Conservation (phyloP, 2,329 filamentous ascomycete genomes). For the Cyphellophora europaea region DNA sequence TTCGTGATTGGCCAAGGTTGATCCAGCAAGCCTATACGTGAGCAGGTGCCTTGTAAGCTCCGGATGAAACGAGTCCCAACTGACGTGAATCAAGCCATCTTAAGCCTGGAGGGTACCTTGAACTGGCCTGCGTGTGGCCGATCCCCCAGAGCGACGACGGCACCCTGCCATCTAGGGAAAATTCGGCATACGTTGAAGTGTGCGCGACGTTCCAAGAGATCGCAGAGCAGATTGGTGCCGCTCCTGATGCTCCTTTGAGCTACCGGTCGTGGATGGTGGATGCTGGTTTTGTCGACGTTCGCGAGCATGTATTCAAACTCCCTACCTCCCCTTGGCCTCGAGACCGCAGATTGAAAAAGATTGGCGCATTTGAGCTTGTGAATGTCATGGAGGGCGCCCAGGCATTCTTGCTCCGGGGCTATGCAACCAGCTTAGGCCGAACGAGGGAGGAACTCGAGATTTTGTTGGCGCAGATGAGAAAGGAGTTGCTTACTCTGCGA, state of each 20-base stretch:
- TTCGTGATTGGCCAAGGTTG: constrained; percentile 3
- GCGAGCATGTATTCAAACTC: constrained; percentile 18
- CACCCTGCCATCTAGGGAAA: constrained; percentile 18
- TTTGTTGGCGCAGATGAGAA: too few relatives aligned
- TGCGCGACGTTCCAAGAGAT: constrained; percentile 21
- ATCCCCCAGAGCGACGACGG: constrained; percentile 21
- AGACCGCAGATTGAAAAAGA: constrained; percentile 18
- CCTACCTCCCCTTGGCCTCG: constrained; percentile 20
- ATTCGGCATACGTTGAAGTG: constrained; percentile 17
- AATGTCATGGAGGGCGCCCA: too few relatives aligned
- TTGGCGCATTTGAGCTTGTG: too few relatives aligned
- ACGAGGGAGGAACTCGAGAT: too few relatives aligned
- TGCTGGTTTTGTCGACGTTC: constrained; percentile 19
- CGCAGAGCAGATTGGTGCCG: constrained; percentile 19
- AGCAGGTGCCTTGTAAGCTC: too few relatives aligned
- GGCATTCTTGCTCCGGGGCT: too few relatives aligned
- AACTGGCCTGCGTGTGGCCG: constrained; percentile 18
- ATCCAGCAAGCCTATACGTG: constrained; percentile 8
- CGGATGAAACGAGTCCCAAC: too few relatives aligned
- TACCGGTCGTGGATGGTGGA: constrained; percentile 12
- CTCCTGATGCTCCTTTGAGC: constrained; percentile 4
- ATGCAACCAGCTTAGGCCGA: too few relatives aligned
- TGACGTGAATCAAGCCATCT: too few relatives aligned
- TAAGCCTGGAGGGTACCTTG: constrained; percentile 23
- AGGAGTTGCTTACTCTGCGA: too few relatives aligned